A percentile compares a stretch with the other conserved stretches of the same genome.
These are phyloP conservation scores for Dryas octopetala DNA, from an alignment of 306 rosid species.

Conservation along the genomic window DNA sequence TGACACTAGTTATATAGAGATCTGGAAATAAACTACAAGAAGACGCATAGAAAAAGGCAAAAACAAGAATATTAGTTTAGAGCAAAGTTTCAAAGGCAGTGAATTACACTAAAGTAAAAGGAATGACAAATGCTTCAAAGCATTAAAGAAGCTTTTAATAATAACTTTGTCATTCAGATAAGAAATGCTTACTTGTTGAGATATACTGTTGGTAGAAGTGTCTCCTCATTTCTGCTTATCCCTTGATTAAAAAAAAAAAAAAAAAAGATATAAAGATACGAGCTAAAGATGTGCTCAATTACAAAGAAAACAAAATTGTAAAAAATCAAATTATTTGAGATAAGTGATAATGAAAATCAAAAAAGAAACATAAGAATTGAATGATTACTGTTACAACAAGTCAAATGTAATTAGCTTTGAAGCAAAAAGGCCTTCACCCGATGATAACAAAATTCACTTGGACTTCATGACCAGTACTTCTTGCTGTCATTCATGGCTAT, in stretches of 20 bases:
- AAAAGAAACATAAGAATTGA: neutral
- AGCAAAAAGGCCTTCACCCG: neutral
- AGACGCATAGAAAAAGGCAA: conserved; percentile 1
- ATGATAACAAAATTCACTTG: neutral
- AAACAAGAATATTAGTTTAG: neutral
- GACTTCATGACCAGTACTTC: neutral
- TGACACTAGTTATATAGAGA: neutral
- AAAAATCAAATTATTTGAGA: neutral
- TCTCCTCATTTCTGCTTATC: conserved; percentile 76
- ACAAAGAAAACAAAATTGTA: neutral
- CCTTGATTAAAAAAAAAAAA: conserved; percentile 48
- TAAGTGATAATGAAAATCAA: neutral
- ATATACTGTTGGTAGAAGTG: conserved; percentile 78
- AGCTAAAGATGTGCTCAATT: neutral
- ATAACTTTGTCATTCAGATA: neutral
- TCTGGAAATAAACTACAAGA: neutral
- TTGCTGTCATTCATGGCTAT: conserved; percentile 1
- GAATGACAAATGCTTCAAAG: neutral
- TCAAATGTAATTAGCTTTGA: too few relatives aligned
- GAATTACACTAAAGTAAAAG: neutral
- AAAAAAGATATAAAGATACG: conserved; percentile 16
- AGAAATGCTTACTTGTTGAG: conserved; percentile 74
- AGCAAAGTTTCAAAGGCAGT: neutral
- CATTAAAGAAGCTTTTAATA: neutral
- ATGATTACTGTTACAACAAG: neutral